These are phyloP conservation scores for Taiwanofungus camphoratus DNA, from an alignment of 1,284 basidiomycete species.

Conservation along the genomic window DNA sequence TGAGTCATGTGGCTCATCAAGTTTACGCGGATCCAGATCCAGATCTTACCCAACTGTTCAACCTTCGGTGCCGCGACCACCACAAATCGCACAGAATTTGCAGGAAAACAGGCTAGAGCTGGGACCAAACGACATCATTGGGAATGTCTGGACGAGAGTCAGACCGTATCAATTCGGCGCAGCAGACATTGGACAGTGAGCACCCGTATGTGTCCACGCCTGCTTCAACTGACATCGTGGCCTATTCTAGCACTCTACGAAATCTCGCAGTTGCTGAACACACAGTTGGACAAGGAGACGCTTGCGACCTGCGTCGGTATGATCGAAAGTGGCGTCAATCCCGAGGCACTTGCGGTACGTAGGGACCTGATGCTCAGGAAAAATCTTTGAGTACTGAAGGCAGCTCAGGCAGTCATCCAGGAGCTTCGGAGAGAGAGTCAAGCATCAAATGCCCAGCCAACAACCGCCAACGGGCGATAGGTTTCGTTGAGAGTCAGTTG, in stretches of 20 bases:
- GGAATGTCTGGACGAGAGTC: slow-evolving; percentile 37
- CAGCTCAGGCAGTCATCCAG: slow-evolving; percentile 63
- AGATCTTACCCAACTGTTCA: no score
- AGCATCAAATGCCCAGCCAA: slow-evolving; percentile 25
- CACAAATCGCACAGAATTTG: no score
- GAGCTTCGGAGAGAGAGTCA: slow-evolving; percentile 65
- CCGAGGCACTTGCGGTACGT: slow-evolving; percentile 80
- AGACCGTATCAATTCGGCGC: slow-evolving; percentile 65
- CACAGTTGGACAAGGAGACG: slow-evolving; percentile 76
- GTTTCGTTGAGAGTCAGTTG: no score
- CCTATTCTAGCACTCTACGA: slow-evolving; percentile 61
- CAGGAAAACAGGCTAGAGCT: no score
- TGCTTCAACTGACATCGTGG: slow-evolving; percentile 1
- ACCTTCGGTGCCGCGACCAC: no score
- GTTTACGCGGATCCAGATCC: no score
- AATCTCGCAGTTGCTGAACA: slow-evolving; percentile 79
- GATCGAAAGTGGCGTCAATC: slow-evolving; percentile 83
- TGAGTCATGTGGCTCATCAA: no score
- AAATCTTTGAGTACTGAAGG: not conserved
- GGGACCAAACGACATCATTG: no score
- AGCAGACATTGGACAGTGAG: slow-evolving; percentile 77
- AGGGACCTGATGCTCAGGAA: not conserved
- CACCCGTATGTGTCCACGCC: slow-evolving; percentile 13
- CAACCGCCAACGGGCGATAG: slow-evolving; percentile 15
- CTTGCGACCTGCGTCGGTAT: slow-evolving; percentile 77